A percentile compares a stretch with the other conserved stretches of the same genome.
These are phyloP conservation scores for Kuraishia molischiana DNA, from an alignment of 805 yeast genomes.

Conservation along the genomic window DNA sequence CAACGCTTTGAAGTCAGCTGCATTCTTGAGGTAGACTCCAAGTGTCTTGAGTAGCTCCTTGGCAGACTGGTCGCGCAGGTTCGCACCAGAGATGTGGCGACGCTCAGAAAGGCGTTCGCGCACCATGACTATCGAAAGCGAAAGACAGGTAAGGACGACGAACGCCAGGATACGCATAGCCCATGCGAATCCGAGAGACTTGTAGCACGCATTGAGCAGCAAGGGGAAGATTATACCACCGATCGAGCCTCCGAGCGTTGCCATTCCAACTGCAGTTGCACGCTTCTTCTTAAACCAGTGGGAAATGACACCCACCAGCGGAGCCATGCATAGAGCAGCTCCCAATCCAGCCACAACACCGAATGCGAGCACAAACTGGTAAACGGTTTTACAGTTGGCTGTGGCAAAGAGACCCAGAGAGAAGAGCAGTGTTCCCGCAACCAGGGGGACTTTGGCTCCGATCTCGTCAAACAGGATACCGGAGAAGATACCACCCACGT, in stretches of 20 bases:
- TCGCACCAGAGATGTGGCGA: slow-evolving; percentile 2
- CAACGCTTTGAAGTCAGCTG: slow-evolving; percentile 20
- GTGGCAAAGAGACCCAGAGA: slow-evolving; percentile 41
- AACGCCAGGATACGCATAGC: slow-evolving; percentile 40
- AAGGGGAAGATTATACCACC: slow-evolving; percentile 60
- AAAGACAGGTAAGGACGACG: slow-evolving; percentile 13
- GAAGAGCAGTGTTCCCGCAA: slow-evolving; percentile 28
- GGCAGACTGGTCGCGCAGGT: not conserved
- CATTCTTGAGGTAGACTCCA: slow-evolving; percentile 4
- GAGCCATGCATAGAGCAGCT: slow-evolving; percentile 31
- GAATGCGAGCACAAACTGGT: slow-evolving; percentile 31
- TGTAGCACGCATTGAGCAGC: slow-evolving; percentile 33
- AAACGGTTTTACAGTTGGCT: slow-evolving; percentile 29
- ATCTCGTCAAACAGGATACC: slow-evolving; percentile 51
- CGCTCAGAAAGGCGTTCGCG: slow-evolving; percentile 22
- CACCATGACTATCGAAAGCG: slow-evolving; percentile 22
- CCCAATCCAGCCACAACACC: slow-evolving; percentile 30
- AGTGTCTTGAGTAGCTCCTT: not conserved
- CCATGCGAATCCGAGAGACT: slow-evolving; percentile 49
- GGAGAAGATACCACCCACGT: slow-evolving; percentile 36
- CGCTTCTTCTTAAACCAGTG: slow-evolving; percentile 34
- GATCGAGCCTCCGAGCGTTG: slow-evolving; percentile 47
- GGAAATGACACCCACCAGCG: slow-evolving; percentile 34
- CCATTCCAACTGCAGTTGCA: slow-evolving; percentile 23
- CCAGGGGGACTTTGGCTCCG: slow-evolving; percentile 35